Evolutionary conservation across 768 basidiomycete genomes (phyloP).

Genomic region (Pleurotus citrinopileatus): DNA sequence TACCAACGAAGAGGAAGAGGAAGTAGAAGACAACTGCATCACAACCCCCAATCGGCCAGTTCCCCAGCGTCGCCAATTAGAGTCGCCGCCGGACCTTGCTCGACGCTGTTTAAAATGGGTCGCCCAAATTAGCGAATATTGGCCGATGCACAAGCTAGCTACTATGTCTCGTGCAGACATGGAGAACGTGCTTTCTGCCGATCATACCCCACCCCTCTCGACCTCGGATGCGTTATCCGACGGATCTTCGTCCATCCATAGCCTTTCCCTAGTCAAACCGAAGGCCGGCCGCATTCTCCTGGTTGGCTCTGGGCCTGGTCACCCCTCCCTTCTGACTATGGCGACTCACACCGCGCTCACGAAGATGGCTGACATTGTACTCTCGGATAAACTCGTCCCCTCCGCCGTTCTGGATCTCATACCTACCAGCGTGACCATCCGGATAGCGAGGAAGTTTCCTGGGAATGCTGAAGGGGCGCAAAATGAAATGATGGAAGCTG

Average conservation of each 20-base stretch:
- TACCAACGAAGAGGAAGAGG: constrained; percentile 34
- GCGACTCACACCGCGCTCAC: constrained; percentile 83
- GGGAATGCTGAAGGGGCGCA: constrained; percentile 97
- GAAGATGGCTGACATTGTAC: constrained; percentile 77
- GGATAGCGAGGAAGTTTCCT: constrained; percentile 95
- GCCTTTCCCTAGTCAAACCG: constrained; percentile 26
- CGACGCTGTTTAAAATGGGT: constrained; percentile 87
- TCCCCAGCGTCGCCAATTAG: constrained; percentile 39
- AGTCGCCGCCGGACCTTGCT: constrained; percentile 42
- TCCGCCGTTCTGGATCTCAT: constrained; percentile 83
- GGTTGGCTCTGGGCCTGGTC: constrained; percentile 94
- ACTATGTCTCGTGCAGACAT: constrained; percentile 67
- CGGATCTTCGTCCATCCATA: constrained; percentile 22
- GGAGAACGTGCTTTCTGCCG: constrained; percentile 53
- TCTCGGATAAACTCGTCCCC: constrained; percentile 97
- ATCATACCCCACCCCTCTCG: constrained; percentile 15
- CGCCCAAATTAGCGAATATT: constrained; percentile 95
- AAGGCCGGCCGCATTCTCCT: constrained; percentile 75
- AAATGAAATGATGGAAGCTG: constrained; percentile 90
- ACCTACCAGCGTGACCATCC: constrained; percentile 66
- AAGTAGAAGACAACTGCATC: constrained; percentile 50
- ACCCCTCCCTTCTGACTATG: constrained; percentile 87
- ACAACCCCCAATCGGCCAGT: constrained; percentile 72
- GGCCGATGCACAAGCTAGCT: constrained; percentile 79
- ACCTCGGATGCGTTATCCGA: constrained; percentile 10